Base-by-base conservation (phyloP, 108 stramenopile genomes). In the Skeletonema tropicum region DNA sequence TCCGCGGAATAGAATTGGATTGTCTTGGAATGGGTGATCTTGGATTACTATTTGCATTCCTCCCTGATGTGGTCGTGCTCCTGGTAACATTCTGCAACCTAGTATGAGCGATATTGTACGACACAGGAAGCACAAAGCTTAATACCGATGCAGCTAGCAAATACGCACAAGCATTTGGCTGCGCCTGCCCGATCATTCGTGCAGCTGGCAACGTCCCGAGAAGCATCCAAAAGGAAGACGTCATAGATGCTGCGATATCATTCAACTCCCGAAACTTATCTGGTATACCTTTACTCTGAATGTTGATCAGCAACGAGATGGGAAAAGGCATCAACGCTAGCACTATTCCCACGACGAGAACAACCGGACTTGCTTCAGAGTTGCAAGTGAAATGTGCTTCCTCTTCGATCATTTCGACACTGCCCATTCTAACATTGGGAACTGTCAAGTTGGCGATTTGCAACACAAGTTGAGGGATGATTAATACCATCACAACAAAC, bases 341-440 rank as follows among this genome's bases (percentile, higher is more conserved):
- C 35, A 36, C 60, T 14, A 60, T 31, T 36, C 60, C 60, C 60
- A 60, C 60, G 33, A 60, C 4, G 15, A 60, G 35, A 31, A 60
- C 14, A 31, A 1, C 30, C 15, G 60, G 25, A 30, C 19, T 29
- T n/a, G 60, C 35, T 36, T 5, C n/a, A 0, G 33, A 36, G 30
- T 60, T 29, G 25, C 60, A 60, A n/a, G 35, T 36, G 60, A 31
- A 60, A 1, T 36, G 48, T 0, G 17, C 48, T 48, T 19, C 17
- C 0, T 3, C 35, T 6, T 60, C 60, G 33, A 36, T 0, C 1
- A 60, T 33, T 33, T 33, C 25, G 19, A 60, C 60, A 6, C 60
- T 60, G 5, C 5, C 15, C 60, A 60, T 60, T 36, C 60, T 60
- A n/a, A 60, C 35, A 60, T 15, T n/a, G 12, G 60, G 60, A n/a